These are phyloP conservation scores for Starmera dryadoides DNA, from an alignment of 805 yeast species.

Conservation along the genomic window DNA sequence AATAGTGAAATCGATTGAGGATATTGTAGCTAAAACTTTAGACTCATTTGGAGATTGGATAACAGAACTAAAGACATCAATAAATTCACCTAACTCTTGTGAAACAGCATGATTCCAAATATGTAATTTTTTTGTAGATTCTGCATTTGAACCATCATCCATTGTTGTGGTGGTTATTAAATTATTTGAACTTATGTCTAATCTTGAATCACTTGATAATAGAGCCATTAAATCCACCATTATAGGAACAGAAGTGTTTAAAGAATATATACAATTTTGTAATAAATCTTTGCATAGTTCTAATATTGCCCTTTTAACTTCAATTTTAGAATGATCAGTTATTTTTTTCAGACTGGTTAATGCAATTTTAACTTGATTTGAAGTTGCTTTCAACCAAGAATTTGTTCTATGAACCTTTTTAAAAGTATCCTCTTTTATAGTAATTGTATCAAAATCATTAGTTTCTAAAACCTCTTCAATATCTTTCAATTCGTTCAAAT, in stretches of 20 bases:
- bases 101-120: conserved; percentile 9
- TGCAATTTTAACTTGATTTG: conserved; percentile 41
- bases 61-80: conserved; percentile 12
- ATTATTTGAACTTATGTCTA: conserved; percentile 6
- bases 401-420: conserved; percentile 33
- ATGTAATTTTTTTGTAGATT: conserved; percentile 2
- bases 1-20: conserved; percentile 12
- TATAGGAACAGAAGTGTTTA: conserved; percentile 28
- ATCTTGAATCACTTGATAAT: conserved; percentile 13
- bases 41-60: conserved; percentile 19
- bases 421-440: conserved; percentile 11
- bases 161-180: conserved; percentile 6
- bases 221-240: conserved; percentile 27
- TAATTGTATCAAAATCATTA: conserved; percentile 10
- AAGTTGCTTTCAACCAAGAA: conserved; percentile 50
- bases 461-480: conserved; percentile 10
- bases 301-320: conserved; percentile 26
- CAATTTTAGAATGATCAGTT: conserved; percentile 21
- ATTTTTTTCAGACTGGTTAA: conserved; percentile 21
- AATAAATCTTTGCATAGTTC: conserved; percentile 24
- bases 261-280: conserved; percentile 24
- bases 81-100: conserved; percentile 8
- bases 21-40: conserved; percentile 12
- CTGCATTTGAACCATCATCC: not conserved
- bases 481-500: conserved; percentile 13